These are phyloP conservation scores for Talaromyces amestolkiae DNA, from an alignment of 2,329 filamentous ascomycete species.

Conservation along the genomic window DNA sequence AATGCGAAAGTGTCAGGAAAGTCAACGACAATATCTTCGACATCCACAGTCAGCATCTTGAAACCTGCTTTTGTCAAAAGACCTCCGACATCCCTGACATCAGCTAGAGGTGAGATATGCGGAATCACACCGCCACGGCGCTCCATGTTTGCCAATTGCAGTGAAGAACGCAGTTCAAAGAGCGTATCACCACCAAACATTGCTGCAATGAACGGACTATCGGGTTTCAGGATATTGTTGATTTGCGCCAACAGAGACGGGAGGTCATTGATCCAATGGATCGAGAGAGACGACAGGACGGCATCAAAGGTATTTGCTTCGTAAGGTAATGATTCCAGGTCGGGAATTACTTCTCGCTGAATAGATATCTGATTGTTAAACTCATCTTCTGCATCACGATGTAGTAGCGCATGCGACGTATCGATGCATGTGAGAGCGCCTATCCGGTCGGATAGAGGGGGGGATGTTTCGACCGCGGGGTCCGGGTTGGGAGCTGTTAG, in stretches of 20 bases:
- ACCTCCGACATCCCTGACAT: conserved; percentile 87
- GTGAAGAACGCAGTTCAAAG: conserved; percentile 86
- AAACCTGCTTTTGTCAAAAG: conserved; percentile 84
- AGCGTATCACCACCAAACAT: conserved; percentile 96
- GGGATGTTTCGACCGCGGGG: conserved; percentile 34
- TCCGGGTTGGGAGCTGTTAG: conserved; percentile 69
- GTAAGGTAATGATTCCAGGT: conserved; percentile 69
- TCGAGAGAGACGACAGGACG: conserved; percentile 79
- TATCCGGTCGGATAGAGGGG: conserved; percentile 68
- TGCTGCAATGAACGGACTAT: conserved; percentile 86
- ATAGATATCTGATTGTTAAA: conserved; percentile 75
- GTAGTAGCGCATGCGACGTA: conserved; percentile 71
- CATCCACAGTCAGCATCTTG: conserved; percentile 92
- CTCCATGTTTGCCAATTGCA: conserved; percentile 90
- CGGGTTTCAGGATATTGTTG: conserved; percentile 82
- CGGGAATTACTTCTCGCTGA: conserved; percentile 68
- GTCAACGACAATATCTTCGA: conserved; percentile 95
- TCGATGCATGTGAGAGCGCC: conserved; percentile 76
- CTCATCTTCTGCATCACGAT: conserved; percentile 65
- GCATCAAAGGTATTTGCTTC: conserved; percentile 77
- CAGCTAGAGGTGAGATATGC: conserved; percentile 85
- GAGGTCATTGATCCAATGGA: conserved; percentile 98
- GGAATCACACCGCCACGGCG: conserved; percentile 86
- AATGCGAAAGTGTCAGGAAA: conserved; percentile 86
- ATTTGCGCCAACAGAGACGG: conserved; percentile 80